A percentile compares a stretch with the other conserved stretches of the same genome.
phyloP scores from a whole-genome alignment of 768 basidiomycete species.

The Podaxis mareebaensis region DNA sequence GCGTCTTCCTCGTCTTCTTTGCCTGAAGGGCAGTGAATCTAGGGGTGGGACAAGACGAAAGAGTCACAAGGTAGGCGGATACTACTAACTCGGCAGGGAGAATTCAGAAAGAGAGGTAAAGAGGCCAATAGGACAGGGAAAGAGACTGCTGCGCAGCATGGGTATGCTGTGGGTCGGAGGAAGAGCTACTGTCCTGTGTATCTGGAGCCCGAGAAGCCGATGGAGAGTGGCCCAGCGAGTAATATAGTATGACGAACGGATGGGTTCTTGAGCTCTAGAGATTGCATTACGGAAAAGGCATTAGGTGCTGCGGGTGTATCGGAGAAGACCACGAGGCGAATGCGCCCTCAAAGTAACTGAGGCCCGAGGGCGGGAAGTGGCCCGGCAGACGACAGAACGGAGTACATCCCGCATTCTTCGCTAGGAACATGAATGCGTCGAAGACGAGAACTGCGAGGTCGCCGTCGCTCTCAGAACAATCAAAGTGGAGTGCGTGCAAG shows the following conservation, averaged over 20 bases:
- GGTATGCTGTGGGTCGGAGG: background rate
- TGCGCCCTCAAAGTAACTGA: background rate
- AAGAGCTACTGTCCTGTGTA: background rate
- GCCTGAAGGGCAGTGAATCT: background rate
- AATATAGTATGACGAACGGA: constrained; percentile 1
- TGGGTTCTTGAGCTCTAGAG: constrained; percentile 13
- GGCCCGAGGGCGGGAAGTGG: too few species aligned
- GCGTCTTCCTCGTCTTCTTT: background rate
- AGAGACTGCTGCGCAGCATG: background rate
- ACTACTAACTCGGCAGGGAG: background rate
- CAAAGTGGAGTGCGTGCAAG: constrained; percentile 11
- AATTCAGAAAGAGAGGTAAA: background rate
- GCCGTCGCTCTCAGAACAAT: background rate
- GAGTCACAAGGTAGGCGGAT: background rate
- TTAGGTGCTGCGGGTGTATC: constrained; percentile 13
- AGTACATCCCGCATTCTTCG: constrained; percentile 13
- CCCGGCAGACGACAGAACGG: background rate
- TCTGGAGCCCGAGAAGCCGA: constrained; percentile 4
- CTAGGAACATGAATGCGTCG: constrained; percentile 6
- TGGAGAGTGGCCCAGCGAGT: background rate
- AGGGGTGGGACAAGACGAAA: background rate
- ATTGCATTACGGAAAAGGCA: background rate
- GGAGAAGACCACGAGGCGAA: constrained; percentile 14
- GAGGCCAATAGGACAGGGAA: background rate
- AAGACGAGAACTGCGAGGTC: constrained; percentile 11